phyloP scores from a whole-genome alignment of 1,139 yeast genomes.

The Geotrichum aggregatum region DNA sequence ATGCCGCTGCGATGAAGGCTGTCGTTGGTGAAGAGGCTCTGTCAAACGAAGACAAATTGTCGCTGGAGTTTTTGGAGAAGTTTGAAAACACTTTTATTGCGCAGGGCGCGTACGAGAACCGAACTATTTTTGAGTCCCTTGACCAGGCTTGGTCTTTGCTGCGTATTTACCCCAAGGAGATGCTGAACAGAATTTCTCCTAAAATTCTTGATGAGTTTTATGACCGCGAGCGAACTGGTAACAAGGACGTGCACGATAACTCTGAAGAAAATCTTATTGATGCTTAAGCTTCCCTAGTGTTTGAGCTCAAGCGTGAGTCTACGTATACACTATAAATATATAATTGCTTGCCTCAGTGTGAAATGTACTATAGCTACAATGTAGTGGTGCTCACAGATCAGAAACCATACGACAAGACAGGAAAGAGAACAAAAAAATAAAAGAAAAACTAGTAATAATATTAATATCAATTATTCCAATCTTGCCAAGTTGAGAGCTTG shows the following conservation, averaged over 20 bases:
- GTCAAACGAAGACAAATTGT: conserved; percentile 93
- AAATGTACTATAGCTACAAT: no score
- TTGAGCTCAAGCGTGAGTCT: no score
- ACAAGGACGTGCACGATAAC: conserved; percentile 38
- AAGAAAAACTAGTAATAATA: no score
- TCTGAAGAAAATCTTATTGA: conserved; percentile 48
- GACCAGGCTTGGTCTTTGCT: conserved; percentile 97
- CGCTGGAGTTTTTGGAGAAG: conserved; percentile 94
- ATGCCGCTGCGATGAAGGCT: conserved; percentile 99
- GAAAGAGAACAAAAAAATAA: no score
- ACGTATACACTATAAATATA: no score
- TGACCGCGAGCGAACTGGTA: conserved; percentile 58
- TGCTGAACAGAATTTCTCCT: conserved; percentile 97
- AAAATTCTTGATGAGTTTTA: conserved; percentile 92
- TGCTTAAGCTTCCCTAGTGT: conserved; percentile 46
- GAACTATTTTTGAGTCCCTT: conserved; percentile 89
- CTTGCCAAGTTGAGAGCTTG: no score
- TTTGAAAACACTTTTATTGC: conserved; percentile 91
- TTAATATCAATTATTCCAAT: no score
- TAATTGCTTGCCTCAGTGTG: no score
- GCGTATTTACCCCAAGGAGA: conserved; percentile 97
- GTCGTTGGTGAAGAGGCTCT: conserved; percentile 99
- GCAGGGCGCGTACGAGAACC: conserved; percentile 95
- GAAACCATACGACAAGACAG: no score
- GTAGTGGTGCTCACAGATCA: no score